Base-by-base conservation (phyloP, 1,284 basidiomycete species). In the Gomphus sp. region DNA sequence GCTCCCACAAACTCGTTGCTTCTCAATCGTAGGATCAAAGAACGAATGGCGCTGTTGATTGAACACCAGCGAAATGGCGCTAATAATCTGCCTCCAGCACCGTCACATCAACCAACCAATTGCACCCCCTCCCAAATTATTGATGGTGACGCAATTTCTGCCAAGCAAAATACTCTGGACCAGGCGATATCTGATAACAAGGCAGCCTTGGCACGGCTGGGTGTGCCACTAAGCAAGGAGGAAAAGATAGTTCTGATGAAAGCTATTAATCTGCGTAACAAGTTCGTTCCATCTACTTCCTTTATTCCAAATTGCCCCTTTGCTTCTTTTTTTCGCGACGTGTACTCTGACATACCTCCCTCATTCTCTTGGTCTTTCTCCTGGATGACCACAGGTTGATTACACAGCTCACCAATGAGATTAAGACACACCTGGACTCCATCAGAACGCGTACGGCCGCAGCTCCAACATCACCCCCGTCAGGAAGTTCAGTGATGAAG, bases 161-260 rank as follows among this genome's bases (percentile, higher is more conserved):
- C 22, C 22, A 58, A 52, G 33, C 57, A 58, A 34, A 39, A 52
- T 37, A 3, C 33, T 45, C 57, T 58, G 16, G 57, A 58, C n/a
- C 28, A n/a, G n/a, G 43, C 57, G n/a, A 58, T 58, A 37, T 10
- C 49, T 34, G 43, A 52, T 36, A 52, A 58, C 36, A 58, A 58
- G 49, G 49, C 33, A 3, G 31, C 51, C 6, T 37, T 58, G 25
- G 39, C 41, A 11, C 41, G 53, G 11, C 39, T 51, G 31, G 37
- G 51, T n/a, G 28, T 22, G 10, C 41, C 37, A 52, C 6, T 33
- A n/a, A 43, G 7, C 1, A 51, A 52, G 28, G 41, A 58, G 49
- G n/a, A 44, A 16, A 58, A 58, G 41, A 1, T 49, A 33, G 22
- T 28, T 39, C 16, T 58, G 11, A 44, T 58, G 41, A 58, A 52